Conservation (phyloP, 2,329 filamentous ascomycete genomes). For the Calonectria fujianensis region DNA sequence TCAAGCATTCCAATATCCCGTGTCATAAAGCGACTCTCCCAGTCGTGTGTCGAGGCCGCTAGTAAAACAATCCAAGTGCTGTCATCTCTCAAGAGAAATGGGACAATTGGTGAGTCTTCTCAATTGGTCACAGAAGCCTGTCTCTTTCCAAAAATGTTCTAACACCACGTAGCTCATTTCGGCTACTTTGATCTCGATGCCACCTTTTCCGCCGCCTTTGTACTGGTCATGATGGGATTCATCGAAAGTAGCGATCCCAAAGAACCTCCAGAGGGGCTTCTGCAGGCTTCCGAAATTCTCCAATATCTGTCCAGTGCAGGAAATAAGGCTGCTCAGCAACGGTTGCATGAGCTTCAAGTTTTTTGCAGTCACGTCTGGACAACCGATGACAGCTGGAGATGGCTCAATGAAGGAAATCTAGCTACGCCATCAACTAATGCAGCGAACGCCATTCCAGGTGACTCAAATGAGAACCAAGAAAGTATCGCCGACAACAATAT, state of each 20-base stretch:
- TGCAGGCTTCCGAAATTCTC: constrained; percentile 50
- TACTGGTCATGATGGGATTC: constrained; percentile 55
- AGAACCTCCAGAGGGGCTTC: constrained; percentile 52
- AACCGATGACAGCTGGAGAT: constrained; percentile 49
- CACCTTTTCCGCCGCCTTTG: constrained; percentile 55
- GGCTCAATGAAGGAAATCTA: constrained; percentile 36
- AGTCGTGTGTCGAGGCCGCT: constrained; percentile 54
- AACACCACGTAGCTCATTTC: constrained; percentile 46
- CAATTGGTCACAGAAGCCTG: too few relatives aligned
- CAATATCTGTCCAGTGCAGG: constrained; percentile 52
- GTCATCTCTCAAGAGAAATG: constrained; percentile 47
- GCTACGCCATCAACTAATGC: neutral
- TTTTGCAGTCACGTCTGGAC: constrained; percentile 55
- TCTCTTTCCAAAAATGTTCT: neutral
- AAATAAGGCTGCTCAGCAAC: constrained; percentile 51
- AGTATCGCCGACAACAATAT: neutral
- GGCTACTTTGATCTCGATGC: constrained; percentile 56
- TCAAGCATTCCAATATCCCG: constrained; percentile 42
- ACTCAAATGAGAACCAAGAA: neutral
- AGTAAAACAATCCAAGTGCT: constrained; percentile 54
- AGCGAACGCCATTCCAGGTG: neutral
- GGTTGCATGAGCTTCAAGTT: constrained; percentile 53
- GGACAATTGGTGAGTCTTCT: constrained; percentile 47
- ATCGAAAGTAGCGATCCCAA: constrained; percentile 48
- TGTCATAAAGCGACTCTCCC: constrained; percentile 47